Evolutionary conservation across 2,329 filamentous ascomycete species (phyloP).

Genomic region (Alternaria sp.): DNA sequence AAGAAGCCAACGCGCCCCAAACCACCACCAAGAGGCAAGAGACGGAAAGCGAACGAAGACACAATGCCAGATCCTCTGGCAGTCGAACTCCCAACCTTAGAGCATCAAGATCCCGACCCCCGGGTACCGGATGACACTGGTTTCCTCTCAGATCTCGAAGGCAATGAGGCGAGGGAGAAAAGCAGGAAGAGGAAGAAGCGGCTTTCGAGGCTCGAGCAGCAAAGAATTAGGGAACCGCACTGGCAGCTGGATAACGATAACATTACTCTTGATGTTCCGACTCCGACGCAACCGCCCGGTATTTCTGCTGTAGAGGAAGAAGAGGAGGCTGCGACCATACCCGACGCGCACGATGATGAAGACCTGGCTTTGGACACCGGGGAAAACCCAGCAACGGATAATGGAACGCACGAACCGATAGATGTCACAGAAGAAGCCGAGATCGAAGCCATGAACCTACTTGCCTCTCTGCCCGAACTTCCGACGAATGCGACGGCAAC

Average conservation of each 20-base stretch:
- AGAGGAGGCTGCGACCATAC: not conserved
- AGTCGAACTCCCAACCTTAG: not conserved
- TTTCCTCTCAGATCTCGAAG: conserved; percentile 8
- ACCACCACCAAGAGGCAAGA: not conserved
- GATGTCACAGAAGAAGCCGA: not conserved
- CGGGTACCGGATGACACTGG: conserved; percentile 7
- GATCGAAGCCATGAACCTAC: not conserved
- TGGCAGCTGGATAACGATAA: conserved; percentile 3
- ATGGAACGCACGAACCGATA: not conserved
- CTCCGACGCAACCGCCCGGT: not conserved
- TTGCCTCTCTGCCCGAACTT: not conserved
- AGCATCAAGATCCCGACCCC: conserved; percentile 3
- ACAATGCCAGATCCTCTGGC: not conserved
- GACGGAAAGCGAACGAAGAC: conserved; percentile 1
- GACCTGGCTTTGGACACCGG: not conserved
- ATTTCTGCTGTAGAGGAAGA: not conserved
- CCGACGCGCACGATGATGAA: not conserved
- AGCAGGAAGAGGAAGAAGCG: conserved; percentile 1
- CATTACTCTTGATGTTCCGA: not conserved
- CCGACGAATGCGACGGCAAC: conserved; percentile 2
- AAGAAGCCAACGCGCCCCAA: not conserved
- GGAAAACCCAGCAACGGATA: not conserved
- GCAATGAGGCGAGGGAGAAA: not conserved
- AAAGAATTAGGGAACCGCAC: conserved; percentile 1
- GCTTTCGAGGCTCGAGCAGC: conserved; percentile 1